Evolutionary conservation across 2,329 filamentous ascomycete genomes (phyloP).

Genomic region (Botrytis aclada): DNA sequence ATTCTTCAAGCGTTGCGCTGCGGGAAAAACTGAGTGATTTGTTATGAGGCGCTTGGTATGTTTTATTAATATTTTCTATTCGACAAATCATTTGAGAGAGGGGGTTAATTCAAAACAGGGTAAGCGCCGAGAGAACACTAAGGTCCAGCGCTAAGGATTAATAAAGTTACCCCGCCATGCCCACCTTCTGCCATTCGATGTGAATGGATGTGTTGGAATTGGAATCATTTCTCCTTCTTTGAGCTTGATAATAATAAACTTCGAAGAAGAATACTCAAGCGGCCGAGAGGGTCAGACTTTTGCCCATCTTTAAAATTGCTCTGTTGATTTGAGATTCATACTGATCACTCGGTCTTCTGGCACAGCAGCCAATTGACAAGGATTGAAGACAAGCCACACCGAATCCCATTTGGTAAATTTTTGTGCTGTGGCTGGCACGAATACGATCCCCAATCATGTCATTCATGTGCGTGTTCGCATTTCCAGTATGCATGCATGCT

Average conservation of each 20-base stretch:
- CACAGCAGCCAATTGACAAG: background rate
- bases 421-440: background rate
- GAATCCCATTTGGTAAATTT: background rate
- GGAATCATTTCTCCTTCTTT: background rate
- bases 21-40: background rate
- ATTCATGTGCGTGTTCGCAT: background rate
- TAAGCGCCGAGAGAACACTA: background rate
- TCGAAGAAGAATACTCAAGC: background rate
- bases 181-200: background rate
- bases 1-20: background rate
- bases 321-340: background rate
- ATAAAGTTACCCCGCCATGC: constrained; percentile 7
- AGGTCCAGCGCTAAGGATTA: constrained; percentile 2
- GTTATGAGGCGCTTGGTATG: background rate
- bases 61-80: background rate
- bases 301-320: background rate
- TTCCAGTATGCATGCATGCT: background rate
- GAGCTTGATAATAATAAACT: background rate
- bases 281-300: no score
- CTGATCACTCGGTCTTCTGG: no score
- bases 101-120: background rate
- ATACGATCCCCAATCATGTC: background rate
- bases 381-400: background rate
- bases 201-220: background rate
- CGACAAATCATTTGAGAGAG: constrained; percentile 9